These are phyloP conservation scores for Gelatoporia subvermispora DNA, from an alignment of 768 basidiomycete species.

Conservation along the genomic window DNA sequence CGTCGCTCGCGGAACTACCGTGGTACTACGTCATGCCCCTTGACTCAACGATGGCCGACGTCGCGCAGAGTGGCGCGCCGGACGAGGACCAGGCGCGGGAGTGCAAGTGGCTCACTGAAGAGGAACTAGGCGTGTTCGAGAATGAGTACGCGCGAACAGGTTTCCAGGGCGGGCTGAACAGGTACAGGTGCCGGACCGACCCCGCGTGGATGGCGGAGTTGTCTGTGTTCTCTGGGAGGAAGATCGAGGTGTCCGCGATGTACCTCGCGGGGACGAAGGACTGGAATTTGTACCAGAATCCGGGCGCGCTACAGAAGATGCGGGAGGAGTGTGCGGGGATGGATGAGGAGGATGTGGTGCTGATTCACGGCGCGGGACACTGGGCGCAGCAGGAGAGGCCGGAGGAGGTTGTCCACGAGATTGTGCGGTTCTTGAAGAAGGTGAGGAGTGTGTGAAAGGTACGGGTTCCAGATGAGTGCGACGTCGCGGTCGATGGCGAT, in stretches of 20 bases:
- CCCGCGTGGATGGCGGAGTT: conserved; percentile 35
- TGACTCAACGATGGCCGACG: conserved; percentile 46
- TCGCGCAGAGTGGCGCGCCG: conserved; percentile 33
- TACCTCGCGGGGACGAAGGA: conserved; percentile 53
- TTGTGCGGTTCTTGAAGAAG: conserved; percentile 37
- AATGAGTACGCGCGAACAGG: conserved; percentile 47
- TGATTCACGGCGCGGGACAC: conserved; percentile 55
- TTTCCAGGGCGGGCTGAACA: conserved; percentile 59
- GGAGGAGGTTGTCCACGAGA: conserved; percentile 33
- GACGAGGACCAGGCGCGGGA: conserved; percentile 22
- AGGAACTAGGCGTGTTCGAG: conserved; percentile 45
- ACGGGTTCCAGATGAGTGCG: too few relatives aligned
- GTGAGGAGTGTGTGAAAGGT: too few relatives aligned
- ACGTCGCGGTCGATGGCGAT: too few relatives aligned
- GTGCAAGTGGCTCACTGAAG: conserved; percentile 43
- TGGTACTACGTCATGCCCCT: conserved; percentile 60
- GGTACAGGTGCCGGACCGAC: conserved; percentile 43
- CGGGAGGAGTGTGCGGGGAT: conserved; percentile 16
- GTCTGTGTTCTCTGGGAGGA: conserved; percentile 39
- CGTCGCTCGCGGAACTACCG: conserved; percentile 32
- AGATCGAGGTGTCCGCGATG: conserved; percentile 48
- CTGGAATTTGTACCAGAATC: conserved; percentile 57
- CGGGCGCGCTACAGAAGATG: conserved; percentile 46
- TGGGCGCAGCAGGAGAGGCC: conserved; percentile 63
- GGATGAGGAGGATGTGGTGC: conserved; percentile 30